These are phyloP conservation scores for Lachnellula suecica DNA, from an alignment of 2,329 filamentous ascomycete species.

Conservation along the genomic window DNA sequence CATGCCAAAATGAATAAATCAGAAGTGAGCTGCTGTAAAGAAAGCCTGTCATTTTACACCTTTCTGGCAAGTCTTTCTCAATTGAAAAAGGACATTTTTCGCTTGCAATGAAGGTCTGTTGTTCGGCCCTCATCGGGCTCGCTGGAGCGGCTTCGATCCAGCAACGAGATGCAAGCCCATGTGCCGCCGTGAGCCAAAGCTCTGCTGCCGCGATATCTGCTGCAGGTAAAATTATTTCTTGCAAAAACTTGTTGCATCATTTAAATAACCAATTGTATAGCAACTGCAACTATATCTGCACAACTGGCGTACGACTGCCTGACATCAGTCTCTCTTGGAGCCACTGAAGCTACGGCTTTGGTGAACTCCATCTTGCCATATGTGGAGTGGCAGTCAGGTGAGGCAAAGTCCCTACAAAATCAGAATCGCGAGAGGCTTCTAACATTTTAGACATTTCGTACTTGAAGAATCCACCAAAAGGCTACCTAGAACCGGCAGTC, in stretches of 20 bases:
- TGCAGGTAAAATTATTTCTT: neutral
- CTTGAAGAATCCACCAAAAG: conserved; percentile 50
- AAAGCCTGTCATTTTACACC: neutral
- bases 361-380: conserved; percentile 25
- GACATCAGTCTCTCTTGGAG: conserved; percentile 23
- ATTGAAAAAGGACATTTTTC: no score
- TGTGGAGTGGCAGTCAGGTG: conserved; percentile 24
- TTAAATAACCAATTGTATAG: conserved; percentile 9
- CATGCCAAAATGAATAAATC: neutral
- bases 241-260: no score
- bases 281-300: conserved; percentile 18
- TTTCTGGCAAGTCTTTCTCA: neutral
- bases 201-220: conserved; percentile 3
- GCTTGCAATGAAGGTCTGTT: neutral
- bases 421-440: neutral
- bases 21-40: neutral
- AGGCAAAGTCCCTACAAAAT: neutral
- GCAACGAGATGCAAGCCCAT: conserved; percentile 1
- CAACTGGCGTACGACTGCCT: conserved; percentile 28
- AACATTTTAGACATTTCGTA: conserved; percentile 20
- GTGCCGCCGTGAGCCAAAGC: conserved; percentile 16
- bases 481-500: conserved; percentile 45
- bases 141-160: neutral
- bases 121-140: neutral
- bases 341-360: conserved; percentile 18